phyloP scores from a whole-genome alignment of 1,139 yeast genomes.

The Kluyveromyces sp. region DNA sequence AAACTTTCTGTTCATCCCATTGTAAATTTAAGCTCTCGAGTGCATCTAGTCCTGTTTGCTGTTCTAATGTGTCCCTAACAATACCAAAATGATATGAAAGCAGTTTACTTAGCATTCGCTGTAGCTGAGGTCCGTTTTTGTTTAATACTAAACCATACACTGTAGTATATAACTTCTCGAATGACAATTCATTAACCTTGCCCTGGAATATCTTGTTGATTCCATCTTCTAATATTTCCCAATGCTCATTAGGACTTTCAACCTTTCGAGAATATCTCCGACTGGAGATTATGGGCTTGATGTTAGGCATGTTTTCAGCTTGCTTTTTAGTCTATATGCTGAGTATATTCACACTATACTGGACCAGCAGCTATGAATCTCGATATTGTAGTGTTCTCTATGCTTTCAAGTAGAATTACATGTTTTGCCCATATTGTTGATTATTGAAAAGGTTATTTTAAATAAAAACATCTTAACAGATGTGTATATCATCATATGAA shows the following conservation, averaged over 20 bases:
- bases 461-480: no score
- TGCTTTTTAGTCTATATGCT: neutral
- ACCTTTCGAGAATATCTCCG: conserved; percentile 31
- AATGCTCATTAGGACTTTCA: conserved; percentile 40
- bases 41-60: conserved; percentile 29
- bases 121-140: conserved; percentile 63
- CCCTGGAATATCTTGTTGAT: conserved; percentile 67
- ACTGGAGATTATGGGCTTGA: conserved; percentile 67
- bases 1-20: conserved; percentile 72
- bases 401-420: no score
- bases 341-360: neutral
- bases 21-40: conserved; percentile 41
- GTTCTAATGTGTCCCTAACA: conserved; percentile 19
- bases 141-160: conserved; percentile 74
- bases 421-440: no score
- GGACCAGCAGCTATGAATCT: neutral
- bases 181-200: conserved; percentile 69
- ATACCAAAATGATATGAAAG: conserved; percentile 44
- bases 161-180: conserved; percentile 75
- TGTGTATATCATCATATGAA: no score
- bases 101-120: conserved; percentile 50
- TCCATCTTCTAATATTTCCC: conserved; percentile 69
- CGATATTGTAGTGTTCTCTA: no score
- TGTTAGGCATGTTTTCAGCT: neutral
- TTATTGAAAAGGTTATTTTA: no score